Conservation (phyloP, 2,329 filamentous ascomycete genomes). For the Pseudogymnoascus sp. region DNA sequence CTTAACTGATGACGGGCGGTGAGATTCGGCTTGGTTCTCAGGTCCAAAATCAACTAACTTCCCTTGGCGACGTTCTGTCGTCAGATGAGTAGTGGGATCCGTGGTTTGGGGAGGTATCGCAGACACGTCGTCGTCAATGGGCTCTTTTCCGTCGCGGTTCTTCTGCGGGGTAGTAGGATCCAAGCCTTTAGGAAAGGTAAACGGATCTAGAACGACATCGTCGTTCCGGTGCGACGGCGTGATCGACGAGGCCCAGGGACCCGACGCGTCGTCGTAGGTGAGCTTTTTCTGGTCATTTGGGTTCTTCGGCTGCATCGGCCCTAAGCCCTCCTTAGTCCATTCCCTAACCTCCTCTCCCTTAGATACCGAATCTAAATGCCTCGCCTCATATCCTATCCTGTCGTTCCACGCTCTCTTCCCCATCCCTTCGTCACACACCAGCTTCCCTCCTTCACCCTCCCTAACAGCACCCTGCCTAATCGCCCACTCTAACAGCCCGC, state of each 20-base stretch:
- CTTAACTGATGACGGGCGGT: neutral
- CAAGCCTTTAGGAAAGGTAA: neutral
- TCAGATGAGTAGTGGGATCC: neutral
- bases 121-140: neutral
- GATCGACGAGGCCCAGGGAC: neutral
- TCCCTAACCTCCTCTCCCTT: too few relatives aligned
- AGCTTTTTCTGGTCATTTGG: neutral
- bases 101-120: neutral
- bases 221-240: neutral
- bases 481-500: neutral
- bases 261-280: neutral
- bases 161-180: neutral
- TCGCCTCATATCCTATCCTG: too few relatives aligned
- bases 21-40: neutral
- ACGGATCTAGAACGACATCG: neutral
- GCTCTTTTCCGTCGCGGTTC: too few relatives aligned
- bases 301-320: neutral
- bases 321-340: too few relatives aligned
- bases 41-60: neutral
- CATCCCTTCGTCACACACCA: neutral
- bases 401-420: too few relatives aligned
- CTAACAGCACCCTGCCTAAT: neutral
- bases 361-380: too few relatives aligned
- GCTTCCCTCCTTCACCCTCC: neutral
- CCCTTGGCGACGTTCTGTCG: neutral